Conservation (phyloP, 2,329 filamentous ascomycete genomes). For the Westerdykella sp. region DNA sequence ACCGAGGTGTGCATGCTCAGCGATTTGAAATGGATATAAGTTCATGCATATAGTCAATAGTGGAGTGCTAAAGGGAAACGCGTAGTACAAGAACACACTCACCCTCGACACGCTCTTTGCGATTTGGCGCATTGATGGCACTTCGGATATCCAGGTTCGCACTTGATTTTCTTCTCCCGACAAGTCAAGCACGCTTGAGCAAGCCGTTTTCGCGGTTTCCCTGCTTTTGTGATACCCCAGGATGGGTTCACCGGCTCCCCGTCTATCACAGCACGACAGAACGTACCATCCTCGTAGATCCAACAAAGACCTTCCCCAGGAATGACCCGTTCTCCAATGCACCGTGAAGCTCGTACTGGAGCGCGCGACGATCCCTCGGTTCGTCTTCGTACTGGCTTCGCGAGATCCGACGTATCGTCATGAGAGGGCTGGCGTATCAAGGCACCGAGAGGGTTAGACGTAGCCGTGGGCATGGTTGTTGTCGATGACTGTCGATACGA, state of each 20-base stretch:
- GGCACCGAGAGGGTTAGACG: conserved; percentile 15
- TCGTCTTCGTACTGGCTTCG: conserved; percentile 28
- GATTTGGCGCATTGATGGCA: conserved; percentile 92
- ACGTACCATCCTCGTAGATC: conserved; percentile 77
- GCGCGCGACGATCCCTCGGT: conserved; percentile 29
- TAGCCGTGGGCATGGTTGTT: conserved; percentile 13
- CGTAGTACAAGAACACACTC: conserved; percentile 19
- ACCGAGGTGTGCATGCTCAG: conserved; percentile 11
- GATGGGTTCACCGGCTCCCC: conserved; percentile 82
- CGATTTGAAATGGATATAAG: conserved; percentile 12
- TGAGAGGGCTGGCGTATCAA: conserved; percentile 14
- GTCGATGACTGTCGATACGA: conserved; percentile 21
- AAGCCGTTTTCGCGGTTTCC: conserved; percentile 83
- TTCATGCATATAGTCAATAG: conserved; percentile 17
- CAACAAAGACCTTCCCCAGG: conserved; percentile 76
- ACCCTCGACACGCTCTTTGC: conserved; percentile 72
- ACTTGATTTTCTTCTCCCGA: conserved; percentile 96
- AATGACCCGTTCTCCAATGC: conserved; percentile 49
- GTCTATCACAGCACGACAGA: conserved; percentile 77
- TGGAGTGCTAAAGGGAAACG: conserved; percentile 3
- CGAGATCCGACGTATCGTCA: conserved; percentile 27
- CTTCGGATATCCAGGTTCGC: conserved; percentile 78
- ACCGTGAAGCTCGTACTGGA: conserved; percentile 29
- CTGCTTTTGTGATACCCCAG: conserved; percentile 91
- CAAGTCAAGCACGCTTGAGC: conserved; percentile 92